Percentiles rank a stretch among this genome's conserved stretches.
These are phyloP conservation scores for Glonium stellatum DNA, from an alignment of 495 filamentous ascomycete genomes.

Conservation along the genomic window DNA sequence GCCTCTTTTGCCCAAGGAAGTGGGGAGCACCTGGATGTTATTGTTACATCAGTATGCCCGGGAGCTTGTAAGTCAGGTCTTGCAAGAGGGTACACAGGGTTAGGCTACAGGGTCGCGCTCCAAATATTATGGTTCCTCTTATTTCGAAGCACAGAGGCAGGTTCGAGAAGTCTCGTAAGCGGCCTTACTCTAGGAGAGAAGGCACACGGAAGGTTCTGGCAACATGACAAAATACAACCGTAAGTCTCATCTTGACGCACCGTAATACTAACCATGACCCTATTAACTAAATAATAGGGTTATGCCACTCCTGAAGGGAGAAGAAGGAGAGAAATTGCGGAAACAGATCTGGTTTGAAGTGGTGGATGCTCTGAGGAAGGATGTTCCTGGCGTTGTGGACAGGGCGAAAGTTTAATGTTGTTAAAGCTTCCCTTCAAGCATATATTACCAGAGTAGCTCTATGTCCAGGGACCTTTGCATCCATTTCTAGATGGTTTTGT, in stretches of 20 bases:
- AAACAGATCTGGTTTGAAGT: conserved; percentile 21
- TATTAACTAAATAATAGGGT: conserved; percentile 4
- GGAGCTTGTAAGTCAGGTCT: conserved; percentile 22
- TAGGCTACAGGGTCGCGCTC: neutral
- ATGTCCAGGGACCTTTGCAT: neutral
- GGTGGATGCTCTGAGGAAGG: conserved; percentile 16
- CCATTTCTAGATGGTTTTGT: neutral
- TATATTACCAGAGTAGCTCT: too few relatives aligned
- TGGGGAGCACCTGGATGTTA: conserved; percentile 16
- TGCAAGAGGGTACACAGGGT: conserved; percentile 9
- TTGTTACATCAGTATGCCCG: conserved; percentile 19
- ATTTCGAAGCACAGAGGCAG: conserved; percentile 18
- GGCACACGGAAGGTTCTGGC: conserved; percentile 22
- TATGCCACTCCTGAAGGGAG: conserved; percentile 11
- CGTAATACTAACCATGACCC: neutral
- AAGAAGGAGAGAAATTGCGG: conserved; percentile 14
- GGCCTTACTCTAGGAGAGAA: conserved; percentile 12
- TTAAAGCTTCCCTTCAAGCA: too few relatives aligned
- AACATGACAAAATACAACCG: conserved; percentile 19
- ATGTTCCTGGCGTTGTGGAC: conserved; percentile 3
- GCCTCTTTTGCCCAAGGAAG: neutral
- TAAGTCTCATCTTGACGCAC: neutral
- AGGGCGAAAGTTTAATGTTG: too few relatives aligned
- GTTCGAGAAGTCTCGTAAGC: conserved; percentile 22
- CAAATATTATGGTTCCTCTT: conserved; percentile 4